A percentile compares a stretch with the other conserved stretches of the same genome.
Evolutionary conservation across 495 filamentous ascomycete genomes (phyloP).

Genomic region (Aspergillus nanangensis): DNA sequence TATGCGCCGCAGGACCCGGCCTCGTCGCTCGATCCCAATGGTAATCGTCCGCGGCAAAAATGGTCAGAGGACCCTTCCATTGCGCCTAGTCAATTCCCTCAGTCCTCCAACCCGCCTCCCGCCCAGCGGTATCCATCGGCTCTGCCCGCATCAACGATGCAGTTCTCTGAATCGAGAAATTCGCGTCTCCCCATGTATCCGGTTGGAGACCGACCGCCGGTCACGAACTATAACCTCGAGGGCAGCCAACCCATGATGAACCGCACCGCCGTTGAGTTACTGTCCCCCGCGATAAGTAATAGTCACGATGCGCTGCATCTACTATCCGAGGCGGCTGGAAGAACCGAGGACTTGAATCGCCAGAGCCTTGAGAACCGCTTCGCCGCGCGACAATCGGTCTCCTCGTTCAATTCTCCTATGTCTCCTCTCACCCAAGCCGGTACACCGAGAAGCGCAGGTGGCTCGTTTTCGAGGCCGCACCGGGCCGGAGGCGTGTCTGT

Average conservation of each 20-base stretch:
- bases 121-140: constrained; percentile 23
- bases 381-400: constrained; percentile 35
- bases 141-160: constrained; percentile 19
- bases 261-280: constrained; percentile 48
- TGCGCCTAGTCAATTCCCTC: constrained; percentile 4
- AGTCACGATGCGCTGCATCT: constrained; percentile 57
- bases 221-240: constrained; percentile 24
- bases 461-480: constrained; percentile 32
- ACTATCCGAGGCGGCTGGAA: constrained; percentile 54
- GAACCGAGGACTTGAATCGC: constrained; percentile 45
- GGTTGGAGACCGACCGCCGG: constrained; percentile 20
- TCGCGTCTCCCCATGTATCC: constrained; percentile 25
- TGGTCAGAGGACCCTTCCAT: constrained; percentile 28
- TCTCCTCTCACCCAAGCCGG: constrained; percentile 37
- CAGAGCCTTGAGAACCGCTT: constrained; percentile 37
- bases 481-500: constrained; percentile 26
- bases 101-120: constrained; percentile 7
- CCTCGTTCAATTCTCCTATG: constrained; percentile 40
- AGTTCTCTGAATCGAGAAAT: constrained; percentile 27
- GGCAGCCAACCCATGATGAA: constrained; percentile 48
- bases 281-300: constrained; percentile 55
- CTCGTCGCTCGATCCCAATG: constrained; percentile 21
- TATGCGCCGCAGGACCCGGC: constrained; percentile 24
- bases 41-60: constrained; percentile 18
- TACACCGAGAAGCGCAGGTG: constrained; percentile 34